Conservation (phyloP, 768 basidiomycete species). For the Punctularia strigosozonata region DNA sequence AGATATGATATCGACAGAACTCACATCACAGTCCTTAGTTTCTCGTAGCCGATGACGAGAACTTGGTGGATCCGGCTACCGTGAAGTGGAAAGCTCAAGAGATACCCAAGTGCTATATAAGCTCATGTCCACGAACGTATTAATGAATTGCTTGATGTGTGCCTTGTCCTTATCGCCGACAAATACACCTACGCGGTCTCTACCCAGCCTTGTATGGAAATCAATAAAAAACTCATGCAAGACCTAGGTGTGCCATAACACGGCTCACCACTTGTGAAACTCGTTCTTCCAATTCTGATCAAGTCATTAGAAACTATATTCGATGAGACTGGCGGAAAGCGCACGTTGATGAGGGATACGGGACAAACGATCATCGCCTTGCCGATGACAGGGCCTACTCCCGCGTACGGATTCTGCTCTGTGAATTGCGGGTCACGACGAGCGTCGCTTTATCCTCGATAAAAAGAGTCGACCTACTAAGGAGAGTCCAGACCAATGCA, state of each 20-base stretch:
- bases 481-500: constrained; percentile 81
- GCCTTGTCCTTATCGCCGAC: constrained; percentile 47
- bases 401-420: constrained; percentile 81
- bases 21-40: constrained; percentile 73
- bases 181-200: constrained; percentile 44
- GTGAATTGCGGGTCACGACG: constrained; percentile 1
- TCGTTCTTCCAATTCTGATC: constrained; percentile 89
- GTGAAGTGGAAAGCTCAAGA: not conserved
- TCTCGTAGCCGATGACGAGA: constrained; percentile 91
- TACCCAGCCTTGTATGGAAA: constrained; percentile 30
- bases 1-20: constrained; percentile 14
- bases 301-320: not conserved
- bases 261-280: constrained; percentile 84
- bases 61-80: constrained; percentile 68
- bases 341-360: constrained; percentile 75
- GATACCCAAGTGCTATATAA: not conserved
- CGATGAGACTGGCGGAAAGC: constrained; percentile 10
- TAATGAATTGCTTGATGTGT: constrained; percentile 57
- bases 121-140: constrained; percentile 43
- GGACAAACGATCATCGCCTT: constrained; percentile 93
- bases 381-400: constrained; percentile 41
- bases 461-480: constrained; percentile 43
- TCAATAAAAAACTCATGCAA: not conserved
- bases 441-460: not conserved
- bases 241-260: constrained; percentile 9